phyloP scores from a whole-genome alignment of 2,329 filamentous ascomycete species.

The Neonectria coccinea region DNA sequence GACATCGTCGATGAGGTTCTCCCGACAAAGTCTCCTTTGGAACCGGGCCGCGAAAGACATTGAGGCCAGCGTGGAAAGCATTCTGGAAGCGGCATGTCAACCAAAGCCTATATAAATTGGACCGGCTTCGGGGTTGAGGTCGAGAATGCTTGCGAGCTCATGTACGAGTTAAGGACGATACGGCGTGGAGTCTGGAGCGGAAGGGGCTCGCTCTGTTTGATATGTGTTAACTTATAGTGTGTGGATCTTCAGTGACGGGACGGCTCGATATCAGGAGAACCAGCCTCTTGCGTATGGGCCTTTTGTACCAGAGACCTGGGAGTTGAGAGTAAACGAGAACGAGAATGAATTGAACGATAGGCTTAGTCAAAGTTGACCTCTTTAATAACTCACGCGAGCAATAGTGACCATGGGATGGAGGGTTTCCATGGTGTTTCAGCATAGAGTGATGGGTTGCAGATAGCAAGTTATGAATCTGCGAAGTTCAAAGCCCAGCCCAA shows the following conservation, averaged over 20 bases:
- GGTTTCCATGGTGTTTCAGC: neutral
- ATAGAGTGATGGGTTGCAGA: too few relatives aligned
- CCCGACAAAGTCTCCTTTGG: neutral
- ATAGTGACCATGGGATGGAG: neutral
- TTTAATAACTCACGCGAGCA: neutral
- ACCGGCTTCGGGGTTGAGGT: neutral
- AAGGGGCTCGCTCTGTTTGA: neutral
- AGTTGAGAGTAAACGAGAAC: neutral
- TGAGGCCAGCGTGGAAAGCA: neutral
- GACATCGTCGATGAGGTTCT: neutral
- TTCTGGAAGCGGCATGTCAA: neutral
- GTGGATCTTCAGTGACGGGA: neutral
- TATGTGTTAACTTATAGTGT: neutral
- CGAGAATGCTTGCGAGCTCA: neutral
- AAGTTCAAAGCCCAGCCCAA: too few relatives aligned
- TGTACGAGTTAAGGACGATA: neutral
- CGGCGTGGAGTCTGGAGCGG: neutral
- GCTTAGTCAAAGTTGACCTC: neutral
- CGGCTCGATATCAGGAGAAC: neutral
- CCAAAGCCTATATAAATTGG: constrained; percentile 3
- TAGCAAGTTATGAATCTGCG: too few relatives aligned
- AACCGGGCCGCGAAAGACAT: constrained; percentile 2
- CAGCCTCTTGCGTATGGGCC: neutral
- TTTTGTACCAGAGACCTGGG: neutral
- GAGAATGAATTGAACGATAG: neutral